A percentile compares a stretch with the other conserved stretches of the same genome.
phyloP scores from a whole-genome alignment of 129 eudicot genomes.

The Smallanthus sonchifolius region DNA sequence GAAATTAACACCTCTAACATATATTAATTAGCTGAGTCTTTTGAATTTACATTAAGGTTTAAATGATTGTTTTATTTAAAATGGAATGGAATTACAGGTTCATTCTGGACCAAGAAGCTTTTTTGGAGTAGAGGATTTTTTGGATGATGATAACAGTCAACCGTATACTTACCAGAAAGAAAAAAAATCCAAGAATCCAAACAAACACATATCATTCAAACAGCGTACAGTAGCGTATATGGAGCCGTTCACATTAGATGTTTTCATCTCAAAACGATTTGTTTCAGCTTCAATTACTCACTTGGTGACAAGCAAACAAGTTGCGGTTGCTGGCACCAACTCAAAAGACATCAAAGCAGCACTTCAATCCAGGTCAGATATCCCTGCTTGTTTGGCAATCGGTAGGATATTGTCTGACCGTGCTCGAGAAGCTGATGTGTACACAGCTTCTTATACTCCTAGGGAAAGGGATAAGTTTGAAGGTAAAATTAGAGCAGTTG shows the following conservation, averaged over 20 bases:
- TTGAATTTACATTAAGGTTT: neutral
- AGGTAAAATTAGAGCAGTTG: slow-evolving; percentile 10
- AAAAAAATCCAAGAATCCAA: slow-evolving; percentile 7
- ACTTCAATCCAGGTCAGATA: slow-evolving; percentile 5
- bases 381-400: neutral
- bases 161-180: slow-evolving; percentile 1
- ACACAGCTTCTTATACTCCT: neutral
- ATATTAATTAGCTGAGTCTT: neutral
- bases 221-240: slow-evolving; percentile 3
- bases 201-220: neutral
- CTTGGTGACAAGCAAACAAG: slow-evolving; percentile 7
- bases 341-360: slow-evolving; percentile 10
- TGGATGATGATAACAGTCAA: slow-evolving; percentile 3
- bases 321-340: slow-evolving; percentile 9
- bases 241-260: slow-evolving; percentile 8
- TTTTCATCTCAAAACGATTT: slow-evolving; percentile 9
- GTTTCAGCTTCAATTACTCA: slow-evolving; percentile 5
- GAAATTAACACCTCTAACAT: neutral
- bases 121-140: slow-evolving; percentile 6
- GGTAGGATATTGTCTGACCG: neutral
- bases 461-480: slow-evolving; percentile 7
- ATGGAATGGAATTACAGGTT: neutral
- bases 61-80: neutral
- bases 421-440: slow-evolving; percentile 4
- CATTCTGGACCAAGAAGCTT: slow-evolving; percentile 3